These are phyloP conservation scores for Apiotrichum laibachii DNA, from an alignment of 1,284 basidiomycete species.

Conservation along the genomic window DNA sequence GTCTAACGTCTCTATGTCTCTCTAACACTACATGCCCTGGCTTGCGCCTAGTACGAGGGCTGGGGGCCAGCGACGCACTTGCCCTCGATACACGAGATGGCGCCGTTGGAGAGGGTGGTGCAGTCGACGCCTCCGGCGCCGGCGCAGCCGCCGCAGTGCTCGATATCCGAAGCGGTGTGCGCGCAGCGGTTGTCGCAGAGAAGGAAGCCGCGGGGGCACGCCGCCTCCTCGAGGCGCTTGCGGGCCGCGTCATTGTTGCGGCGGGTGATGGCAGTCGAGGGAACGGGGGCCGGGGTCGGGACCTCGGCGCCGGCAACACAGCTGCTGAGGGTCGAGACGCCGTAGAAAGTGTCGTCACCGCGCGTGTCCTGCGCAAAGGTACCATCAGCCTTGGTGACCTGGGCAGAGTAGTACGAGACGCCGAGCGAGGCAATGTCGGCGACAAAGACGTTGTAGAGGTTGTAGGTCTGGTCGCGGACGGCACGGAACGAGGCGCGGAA, in stretches of 20 bases:
- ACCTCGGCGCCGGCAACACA: slow-evolving; percentile 16
- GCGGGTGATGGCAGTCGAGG: background rate
- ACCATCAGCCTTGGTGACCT: slow-evolving; percentile 14
- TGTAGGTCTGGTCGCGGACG: slow-evolving; percentile 11
- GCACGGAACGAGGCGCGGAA: slow-evolving; percentile 10
- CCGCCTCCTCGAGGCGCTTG: background rate
- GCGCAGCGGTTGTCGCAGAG: slow-evolving; percentile 9
- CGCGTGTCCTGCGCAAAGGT: slow-evolving; percentile 10
- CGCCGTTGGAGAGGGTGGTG: slow-evolving; percentile 12
- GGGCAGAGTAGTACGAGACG: background rate
- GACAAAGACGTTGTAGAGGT: slow-evolving; percentile 15
- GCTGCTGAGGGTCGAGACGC: background rate
- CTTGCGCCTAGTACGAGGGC: too few species aligned
- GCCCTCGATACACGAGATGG: slow-evolving; percentile 11
- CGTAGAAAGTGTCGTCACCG: slow-evolving; percentile 13
- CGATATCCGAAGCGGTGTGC: slow-evolving; percentile 8
- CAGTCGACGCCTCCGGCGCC: slow-evolving; percentile 21
- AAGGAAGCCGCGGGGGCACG: slow-evolving; percentile 5
- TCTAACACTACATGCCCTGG: too few species aligned
- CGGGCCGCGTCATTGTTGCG: background rate
- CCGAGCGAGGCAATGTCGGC: slow-evolving; percentile 1
- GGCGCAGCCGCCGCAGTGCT: slow-evolving; percentile 21
- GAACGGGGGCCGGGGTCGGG: slow-evolving; percentile 4
- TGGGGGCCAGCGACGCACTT: slow-evolving; percentile 7
- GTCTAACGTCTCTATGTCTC: too few species aligned